Evolutionary conservation across 495 filamentous ascomycete species (phyloP), one percentile per base, ranked within the genome.

Genomic region (Tuber borchii): DNA sequence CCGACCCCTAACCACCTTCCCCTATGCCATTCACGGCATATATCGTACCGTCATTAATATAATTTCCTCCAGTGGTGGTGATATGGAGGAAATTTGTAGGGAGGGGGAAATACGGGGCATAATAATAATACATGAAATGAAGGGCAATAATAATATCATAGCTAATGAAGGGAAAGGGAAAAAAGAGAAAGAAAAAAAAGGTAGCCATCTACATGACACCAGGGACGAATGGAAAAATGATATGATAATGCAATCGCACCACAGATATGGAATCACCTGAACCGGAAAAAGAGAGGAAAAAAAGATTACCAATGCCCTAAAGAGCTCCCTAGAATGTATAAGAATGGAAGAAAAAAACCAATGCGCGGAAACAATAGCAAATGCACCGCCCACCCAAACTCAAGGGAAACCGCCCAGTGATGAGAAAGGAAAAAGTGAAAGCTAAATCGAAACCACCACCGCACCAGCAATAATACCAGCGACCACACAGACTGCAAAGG

Each of bases 381-480:
- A 76, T 40, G 56, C 56, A 65, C 56, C 56, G 5, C 56, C 56
- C 56, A 65, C 56, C 56, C 56, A 65, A 65, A 65, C 34, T 34
- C 56, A 65, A 65, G 34, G 56, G 26, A 65, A 65, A 34, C 56
- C 56, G 26, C 56, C 56, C 56, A 65, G 56, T 65, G 26, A 65
- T 65, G 45, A 44, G 69, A 71, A 74, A 77, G 56, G 42, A 71
- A 71, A 71, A 51, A 44, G 56, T 56, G 56, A 78, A 31, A 76
- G 71, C 26, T 76, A 42, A 72, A 70, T 71, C 12, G 45, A 31
- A 40, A 69, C 70, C 48, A 79, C n/a, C 16, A 76, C 48, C 26
- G 65, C 77, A 8, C 76, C 78, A 37, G 76, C 73, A 17, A 82
- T 73, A 43, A 81, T 75, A 37, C 80, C 81, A 65, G 77, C 77